Conservation (phyloP, 306 rosid genomes). For the Senna siamea region DNA sequence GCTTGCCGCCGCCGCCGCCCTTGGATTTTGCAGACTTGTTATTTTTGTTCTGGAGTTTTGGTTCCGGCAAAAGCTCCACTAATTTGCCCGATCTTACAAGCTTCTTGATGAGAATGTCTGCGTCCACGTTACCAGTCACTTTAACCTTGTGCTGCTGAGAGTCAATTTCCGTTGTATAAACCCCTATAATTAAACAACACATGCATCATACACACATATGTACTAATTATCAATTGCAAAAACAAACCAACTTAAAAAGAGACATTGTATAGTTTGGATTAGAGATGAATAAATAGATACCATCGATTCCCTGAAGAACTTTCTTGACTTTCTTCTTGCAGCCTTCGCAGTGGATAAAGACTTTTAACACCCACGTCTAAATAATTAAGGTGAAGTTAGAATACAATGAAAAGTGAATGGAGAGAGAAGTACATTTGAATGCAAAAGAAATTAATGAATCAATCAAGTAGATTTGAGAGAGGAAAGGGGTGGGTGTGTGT, state of each 20-base stretch:
- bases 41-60: conserved; percentile 46
- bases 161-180: conserved; percentile 70
- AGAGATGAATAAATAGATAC: conserved; percentile 38
- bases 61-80: conserved; percentile 74
- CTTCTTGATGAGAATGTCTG: conserved; percentile 73
- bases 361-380: conserved; percentile 86
- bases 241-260: no score
- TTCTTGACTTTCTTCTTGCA: conserved; percentile 86
- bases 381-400: conserved; percentile 32
- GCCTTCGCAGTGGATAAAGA: conserved; percentile 91
- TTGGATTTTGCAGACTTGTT: conserved; percentile 63
- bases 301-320: conserved; percentile 82
- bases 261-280: no score
- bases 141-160: conserved; percentile 81
- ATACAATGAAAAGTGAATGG: conserved; percentile 2
- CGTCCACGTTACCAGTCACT: conserved; percentile 83
- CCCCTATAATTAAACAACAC: conserved; percentile 72
- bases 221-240: no score
- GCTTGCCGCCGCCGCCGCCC: conserved; percentile 39
- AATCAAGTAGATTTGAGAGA: no score
- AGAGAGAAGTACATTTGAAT: no score
- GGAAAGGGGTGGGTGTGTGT: no score
- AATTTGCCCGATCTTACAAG: conserved; percentile 75
- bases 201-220: no score
- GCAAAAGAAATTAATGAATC: no score